Evolutionary conservation across 306 rosid species (phyloP).

Genomic region (Sindora glabra): DNA sequence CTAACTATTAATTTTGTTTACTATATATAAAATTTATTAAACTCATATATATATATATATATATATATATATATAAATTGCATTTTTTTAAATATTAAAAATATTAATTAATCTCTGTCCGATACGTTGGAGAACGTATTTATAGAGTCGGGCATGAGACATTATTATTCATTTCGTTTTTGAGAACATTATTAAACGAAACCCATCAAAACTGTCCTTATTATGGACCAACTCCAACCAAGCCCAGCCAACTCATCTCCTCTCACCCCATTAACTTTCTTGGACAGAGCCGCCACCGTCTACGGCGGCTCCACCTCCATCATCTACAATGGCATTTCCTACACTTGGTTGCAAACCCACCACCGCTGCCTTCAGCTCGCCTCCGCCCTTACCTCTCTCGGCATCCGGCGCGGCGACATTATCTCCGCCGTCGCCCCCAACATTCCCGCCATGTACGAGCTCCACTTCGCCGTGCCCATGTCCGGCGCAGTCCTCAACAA

Average conservation of each 20-base stretch:
- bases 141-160: too few relatives aligned
- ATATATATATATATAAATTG: too few relatives aligned
- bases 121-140: too few relatives aligned
- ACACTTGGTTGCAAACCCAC: constrained; percentile 58
- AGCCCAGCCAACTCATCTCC: constrained; percentile 40
- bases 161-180: too few relatives aligned
- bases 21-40: too few relatives aligned
- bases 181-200: too few relatives aligned
- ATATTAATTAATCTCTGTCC: too few relatives aligned
- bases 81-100: too few relatives aligned
- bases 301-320: constrained; percentile 39
- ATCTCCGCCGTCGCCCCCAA: constrained; percentile 67
- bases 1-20: too few relatives aligned
- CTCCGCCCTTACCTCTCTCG: constrained; percentile 38
- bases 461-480: constrained; percentile 75
- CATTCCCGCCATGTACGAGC: constrained; percentile 59
- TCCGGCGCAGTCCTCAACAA: constrained; percentile 54
- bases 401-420: constrained; percentile 23
- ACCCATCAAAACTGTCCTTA: not conserved
- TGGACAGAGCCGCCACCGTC: constrained; percentile 41
- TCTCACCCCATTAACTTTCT: constrained; percentile 43
- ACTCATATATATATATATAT: too few relatives aligned
- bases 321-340: constrained; percentile 25
- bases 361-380: constrained; percentile 59
- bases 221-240: constrained; percentile 19